Evolutionary conservation across 2,329 filamentous ascomycete genomes (phyloP).

Genomic region (Parastagonospora nodorum): DNA sequence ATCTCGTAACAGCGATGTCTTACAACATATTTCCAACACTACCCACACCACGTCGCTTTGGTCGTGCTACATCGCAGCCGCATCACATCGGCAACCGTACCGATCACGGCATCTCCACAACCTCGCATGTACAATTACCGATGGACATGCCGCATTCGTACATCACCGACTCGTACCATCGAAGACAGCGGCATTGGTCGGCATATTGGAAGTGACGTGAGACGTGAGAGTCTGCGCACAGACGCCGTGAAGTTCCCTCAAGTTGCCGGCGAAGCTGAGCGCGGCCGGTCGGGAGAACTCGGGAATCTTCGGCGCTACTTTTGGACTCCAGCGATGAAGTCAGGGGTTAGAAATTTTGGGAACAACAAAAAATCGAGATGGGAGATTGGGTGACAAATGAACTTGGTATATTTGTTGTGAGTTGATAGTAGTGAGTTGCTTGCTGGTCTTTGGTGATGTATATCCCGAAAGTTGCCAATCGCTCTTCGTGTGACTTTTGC

Average conservation of each 20-base stretch:
- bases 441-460: neutral
- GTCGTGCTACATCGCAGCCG: too few relatives aligned
- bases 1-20: too few relatives aligned
- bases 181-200: constrained; percentile 5
- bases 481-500: neutral
- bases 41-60: too few relatives aligned
- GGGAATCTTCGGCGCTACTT: constrained; percentile 1
- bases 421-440: neutral
- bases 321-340: neutral
- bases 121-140: neutral
- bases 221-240: neutral
- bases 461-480: neutral
- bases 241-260: neutral
- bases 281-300: constrained; percentile 8
- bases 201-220: neutral
- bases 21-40: too few relatives aligned
- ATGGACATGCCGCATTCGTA: neutral
- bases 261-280: constrained; percentile 1
- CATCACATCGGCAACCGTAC: too few relatives aligned
- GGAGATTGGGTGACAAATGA: too few relatives aligned
- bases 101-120: too few relatives aligned
- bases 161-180: neutral
- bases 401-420: too few relatives aligned
- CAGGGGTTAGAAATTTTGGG: neutral
- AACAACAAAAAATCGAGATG: neutral